Conservation (phyloP, 345 rosid species). For the Eucalyptus sp. region DNA sequence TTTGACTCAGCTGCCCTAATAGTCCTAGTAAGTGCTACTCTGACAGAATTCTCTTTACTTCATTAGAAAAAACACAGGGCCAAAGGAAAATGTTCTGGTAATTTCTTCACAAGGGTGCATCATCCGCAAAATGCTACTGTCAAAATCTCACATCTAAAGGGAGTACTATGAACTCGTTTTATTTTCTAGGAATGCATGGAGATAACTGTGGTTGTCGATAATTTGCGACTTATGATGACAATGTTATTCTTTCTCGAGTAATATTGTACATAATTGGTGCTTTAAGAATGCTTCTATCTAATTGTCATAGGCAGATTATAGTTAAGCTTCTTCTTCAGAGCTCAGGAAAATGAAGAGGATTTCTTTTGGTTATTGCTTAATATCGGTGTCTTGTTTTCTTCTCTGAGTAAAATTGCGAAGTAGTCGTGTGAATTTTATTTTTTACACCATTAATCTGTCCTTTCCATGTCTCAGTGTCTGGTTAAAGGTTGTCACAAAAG, state of each 20-base stretch:
- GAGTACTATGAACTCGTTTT: neutral
- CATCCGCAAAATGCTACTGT: neutral
- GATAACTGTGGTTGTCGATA: neutral
- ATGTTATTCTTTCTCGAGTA: neutral
- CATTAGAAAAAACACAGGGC: neutral
- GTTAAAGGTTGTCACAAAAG: slow-evolving; percentile 97
- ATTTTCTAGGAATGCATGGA: neutral
- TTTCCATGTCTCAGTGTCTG: slow-evolving; percentile 41
- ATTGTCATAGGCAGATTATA: neutral
- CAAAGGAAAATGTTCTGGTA: neutral
- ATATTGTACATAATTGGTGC: neutral
- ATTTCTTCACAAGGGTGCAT: neutral
- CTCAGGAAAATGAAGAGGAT: neutral
- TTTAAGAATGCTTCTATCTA: neutral
- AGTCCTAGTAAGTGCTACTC: neutral
- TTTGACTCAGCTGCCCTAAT: neutral
- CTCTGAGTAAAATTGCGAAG: neutral
- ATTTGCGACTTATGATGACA: neutral
- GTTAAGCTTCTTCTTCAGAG: neutral
- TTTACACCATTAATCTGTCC: neutral
- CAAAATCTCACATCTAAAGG: neutral
- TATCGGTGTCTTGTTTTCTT: neutral
- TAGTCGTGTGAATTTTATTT: neutral
- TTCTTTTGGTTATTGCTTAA: neutral
- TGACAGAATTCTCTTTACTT: neutral